A percentile compares a stretch with the other conserved stretches of the same genome.
Conservation (phyloP, 371 early-diverging fungal genomes). For the Syncephalastrum monosporum region DNA sequence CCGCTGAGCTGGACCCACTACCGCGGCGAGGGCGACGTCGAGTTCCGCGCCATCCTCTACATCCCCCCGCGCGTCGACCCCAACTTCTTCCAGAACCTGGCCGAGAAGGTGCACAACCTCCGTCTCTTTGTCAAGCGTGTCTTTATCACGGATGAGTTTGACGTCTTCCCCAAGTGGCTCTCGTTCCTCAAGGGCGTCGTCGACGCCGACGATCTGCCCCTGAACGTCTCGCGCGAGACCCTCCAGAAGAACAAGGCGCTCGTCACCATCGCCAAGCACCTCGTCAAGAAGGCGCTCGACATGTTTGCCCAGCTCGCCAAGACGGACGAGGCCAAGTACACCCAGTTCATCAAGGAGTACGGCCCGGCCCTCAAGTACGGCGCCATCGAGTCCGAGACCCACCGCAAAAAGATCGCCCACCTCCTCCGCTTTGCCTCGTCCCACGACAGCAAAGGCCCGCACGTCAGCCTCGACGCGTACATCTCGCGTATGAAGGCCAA, state of each 20-base stretch:
- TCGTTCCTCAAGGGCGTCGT: slow-evolving; percentile 82
- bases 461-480: slow-evolving; percentile 82
- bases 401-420: slow-evolving; percentile 73
- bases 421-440: slow-evolving; percentile 84
- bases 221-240: slow-evolving; percentile 96
- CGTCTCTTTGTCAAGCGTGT: slow-evolving; percentile 93
- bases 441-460: slow-evolving; percentile 45
- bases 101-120: slow-evolving; percentile 63
- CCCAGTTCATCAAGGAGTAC: slow-evolving; percentile 74
- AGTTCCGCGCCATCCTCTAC: slow-evolving; percentile 85
- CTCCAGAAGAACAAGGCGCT: slow-evolving; percentile 84
- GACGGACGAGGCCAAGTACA: slow-evolving; percentile 72
- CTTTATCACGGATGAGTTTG: slow-evolving; percentile 92
- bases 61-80: slow-evolving; percentile 74
- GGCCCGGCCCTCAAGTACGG: slow-evolving; percentile 81
- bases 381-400: slow-evolving; percentile 70
- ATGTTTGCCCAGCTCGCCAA: slow-evolving; percentile 74
- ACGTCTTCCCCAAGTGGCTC: slow-evolving; percentile 74
- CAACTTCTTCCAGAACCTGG: slow-evolving; percentile 65
- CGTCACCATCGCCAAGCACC: slow-evolving; percentile 78
- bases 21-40: slow-evolving; percentile 87
- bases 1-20: slow-evolving; percentile 76
- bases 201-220: slow-evolving; percentile 91
- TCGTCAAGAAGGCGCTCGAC: slow-evolving; percentile 87
- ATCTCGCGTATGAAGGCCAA: slow-evolving; percentile 82